Evolutionary conservation across 495 filamentous ascomycete genomes (phyloP).

Genomic region (Elaphomyces granulatus): DNA sequence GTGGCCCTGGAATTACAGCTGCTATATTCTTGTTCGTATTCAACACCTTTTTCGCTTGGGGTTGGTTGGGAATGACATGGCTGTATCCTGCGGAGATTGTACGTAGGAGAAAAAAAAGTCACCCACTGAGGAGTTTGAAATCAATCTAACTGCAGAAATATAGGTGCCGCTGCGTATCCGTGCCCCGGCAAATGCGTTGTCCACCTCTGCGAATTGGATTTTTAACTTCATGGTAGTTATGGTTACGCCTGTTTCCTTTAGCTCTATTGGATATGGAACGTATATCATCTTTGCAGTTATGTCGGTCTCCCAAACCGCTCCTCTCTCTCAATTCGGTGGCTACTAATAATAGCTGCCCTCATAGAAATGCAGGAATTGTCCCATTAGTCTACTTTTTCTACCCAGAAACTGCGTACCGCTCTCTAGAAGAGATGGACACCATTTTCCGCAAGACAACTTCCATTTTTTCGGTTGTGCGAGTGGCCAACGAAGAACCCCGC

Average conservation of each 20-base stretch:
- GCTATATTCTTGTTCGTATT: constrained; percentile 57
- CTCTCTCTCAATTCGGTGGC: constrained; percentile 4
- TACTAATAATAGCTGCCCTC: constrained; percentile 6
- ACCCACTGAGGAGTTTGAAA: too few relatives aligned
- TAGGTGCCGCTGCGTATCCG: constrained; percentile 50
- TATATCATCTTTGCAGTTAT: constrained; percentile 72
- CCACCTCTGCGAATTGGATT: constrained; percentile 39
- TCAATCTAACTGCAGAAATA: too few relatives aligned
- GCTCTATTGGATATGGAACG: constrained; percentile 51
- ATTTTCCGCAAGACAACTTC: constrained; percentile 53
- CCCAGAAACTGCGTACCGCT: constrained; percentile 59
- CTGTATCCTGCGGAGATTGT: constrained; percentile 62
- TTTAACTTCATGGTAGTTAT: constrained; percentile 50
- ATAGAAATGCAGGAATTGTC: constrained; percentile 53
- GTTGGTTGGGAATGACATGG: constrained; percentile 68
- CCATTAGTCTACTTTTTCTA: constrained; percentile 62
- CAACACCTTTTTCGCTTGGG: constrained; percentile 63
- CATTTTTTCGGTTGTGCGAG: constrained; percentile 42
- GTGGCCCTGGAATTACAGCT: constrained; percentile 33
- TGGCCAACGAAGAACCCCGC: constrained; percentile 44
- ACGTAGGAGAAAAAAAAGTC: too few relatives aligned
- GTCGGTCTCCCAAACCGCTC: constrained; percentile 16
- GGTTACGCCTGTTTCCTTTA: constrained; percentile 56
- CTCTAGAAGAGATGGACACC: constrained; percentile 60
- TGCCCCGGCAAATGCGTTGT: constrained; percentile 58